A percentile compares a stretch with the other conserved stretches of the same genome.
These are phyloP conservation scores for Amylocystis lapponica DNA, from an alignment of 768 basidiomycete species.

Conservation along the genomic window DNA sequence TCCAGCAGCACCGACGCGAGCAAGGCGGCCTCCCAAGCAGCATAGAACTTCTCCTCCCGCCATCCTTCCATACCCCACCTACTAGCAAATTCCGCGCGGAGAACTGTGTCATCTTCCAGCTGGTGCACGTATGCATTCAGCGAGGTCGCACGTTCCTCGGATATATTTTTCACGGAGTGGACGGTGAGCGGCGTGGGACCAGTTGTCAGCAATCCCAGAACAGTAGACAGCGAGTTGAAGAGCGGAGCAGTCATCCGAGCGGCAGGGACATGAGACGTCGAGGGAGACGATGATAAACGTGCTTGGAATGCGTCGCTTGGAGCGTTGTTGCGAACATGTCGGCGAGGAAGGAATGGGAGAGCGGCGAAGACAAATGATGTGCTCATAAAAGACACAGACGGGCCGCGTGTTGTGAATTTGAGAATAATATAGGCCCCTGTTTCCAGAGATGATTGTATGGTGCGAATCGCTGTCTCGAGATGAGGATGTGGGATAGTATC, in stretches of 20 bases:
- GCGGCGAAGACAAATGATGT: conserved; percentile 10
- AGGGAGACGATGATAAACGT: background rate
- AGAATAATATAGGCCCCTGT: conserved; percentile 9
- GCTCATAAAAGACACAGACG: conserved; percentile 3
- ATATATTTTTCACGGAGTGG: conserved; percentile 19
- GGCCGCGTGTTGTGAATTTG: conserved; percentile 15
- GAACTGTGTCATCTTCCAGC: conserved; percentile 11
- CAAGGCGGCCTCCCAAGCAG: conserved; percentile 20
- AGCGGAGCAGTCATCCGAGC: conserved; percentile 12
- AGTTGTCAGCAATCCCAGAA: conserved; percentile 14
- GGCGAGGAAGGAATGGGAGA: conserved; percentile 17
- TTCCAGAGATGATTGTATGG: conserved; percentile 9
- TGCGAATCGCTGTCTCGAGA: conserved; percentile 8
- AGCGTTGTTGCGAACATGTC: conserved; percentile 4
- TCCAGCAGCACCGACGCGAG: conserved; percentile 13
- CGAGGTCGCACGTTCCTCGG: conserved; percentile 14
- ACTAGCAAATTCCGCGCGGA: conserved; percentile 10
- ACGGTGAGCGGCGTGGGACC: conserved; percentile 14
- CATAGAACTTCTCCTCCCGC: conserved; percentile 19
- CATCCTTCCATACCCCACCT: conserved; percentile 16
- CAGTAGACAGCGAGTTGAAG: conserved; percentile 9
- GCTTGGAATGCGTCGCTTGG: background rate
- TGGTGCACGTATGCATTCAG: conserved; percentile 11
- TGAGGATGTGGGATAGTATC: conserved; percentile 12
- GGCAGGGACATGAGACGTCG: background rate